Evolutionary conservation across 148 eudicot genomes (phyloP).

Genomic region (Heliosperma pusillum): DNA sequence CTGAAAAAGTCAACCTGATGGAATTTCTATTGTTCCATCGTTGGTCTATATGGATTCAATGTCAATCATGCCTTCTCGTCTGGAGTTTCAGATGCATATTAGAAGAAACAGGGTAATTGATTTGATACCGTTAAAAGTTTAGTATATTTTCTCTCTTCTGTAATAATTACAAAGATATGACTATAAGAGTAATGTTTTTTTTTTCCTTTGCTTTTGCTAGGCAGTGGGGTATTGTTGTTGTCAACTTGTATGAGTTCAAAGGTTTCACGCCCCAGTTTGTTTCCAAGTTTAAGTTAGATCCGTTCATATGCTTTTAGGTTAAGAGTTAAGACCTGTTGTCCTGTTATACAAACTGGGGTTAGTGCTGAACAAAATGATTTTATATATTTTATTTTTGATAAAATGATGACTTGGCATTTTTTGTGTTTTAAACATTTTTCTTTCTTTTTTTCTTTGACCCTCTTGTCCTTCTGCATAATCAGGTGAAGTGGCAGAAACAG

Average conservation of each 20-base stretch:
- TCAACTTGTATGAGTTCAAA: background rate
- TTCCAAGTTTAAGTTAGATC: background rate
- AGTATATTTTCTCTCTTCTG: background rate
- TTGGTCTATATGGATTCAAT: background rate
- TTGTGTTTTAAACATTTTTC: background rate
- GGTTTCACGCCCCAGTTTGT: background rate
- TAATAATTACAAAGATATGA: background rate
- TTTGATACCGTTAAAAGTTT: background rate
- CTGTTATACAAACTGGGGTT: background rate
- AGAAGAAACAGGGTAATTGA: background rate
- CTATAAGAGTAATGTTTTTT: background rate
- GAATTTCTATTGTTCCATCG: background rate
- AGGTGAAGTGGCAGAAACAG: conserved; percentile 81
- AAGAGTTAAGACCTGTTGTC: background rate
- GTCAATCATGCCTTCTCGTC: background rate
- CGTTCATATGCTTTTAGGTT: background rate
- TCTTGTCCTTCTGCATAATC: conserved; percentile 15
- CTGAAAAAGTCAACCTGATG: background rate
- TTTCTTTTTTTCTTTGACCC: background rate
- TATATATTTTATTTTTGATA: background rate
- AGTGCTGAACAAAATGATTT: background rate
- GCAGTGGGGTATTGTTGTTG: background rate
- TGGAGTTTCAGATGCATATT: background rate
- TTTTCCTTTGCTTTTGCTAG: background rate
- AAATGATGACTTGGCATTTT: background rate